phyloP scores from a whole-genome alignment of 2,329 filamentous ascomycete genomes.

The Ramularia endophylla region DNA sequence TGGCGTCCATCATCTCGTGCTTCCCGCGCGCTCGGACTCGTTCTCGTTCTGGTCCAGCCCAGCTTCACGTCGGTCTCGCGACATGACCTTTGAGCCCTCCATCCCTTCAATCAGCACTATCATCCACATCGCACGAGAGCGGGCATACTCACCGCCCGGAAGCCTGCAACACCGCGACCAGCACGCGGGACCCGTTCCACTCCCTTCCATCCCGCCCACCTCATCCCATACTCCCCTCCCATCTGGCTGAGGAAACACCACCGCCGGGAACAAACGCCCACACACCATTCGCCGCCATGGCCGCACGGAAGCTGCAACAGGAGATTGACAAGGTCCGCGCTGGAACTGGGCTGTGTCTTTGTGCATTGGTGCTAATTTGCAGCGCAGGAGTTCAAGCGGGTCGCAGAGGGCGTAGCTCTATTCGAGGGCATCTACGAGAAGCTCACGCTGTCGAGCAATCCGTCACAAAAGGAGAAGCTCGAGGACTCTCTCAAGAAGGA shows the following conservation, averaged over 20 bases:
- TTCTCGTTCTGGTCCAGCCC: too few species aligned
- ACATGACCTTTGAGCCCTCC: too few species aligned
- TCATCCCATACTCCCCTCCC: not conserved
- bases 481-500: constrained; percentile 98
- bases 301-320: constrained; percentile 91
- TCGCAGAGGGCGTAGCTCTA: constrained; percentile 81
- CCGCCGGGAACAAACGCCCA: constrained; percentile 9
- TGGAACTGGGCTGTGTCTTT: not conserved
- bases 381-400: constrained; percentile 73
- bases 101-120: too few species aligned
- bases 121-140: too few species aligned
- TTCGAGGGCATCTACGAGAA: constrained; percentile 98
- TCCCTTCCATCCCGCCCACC: not conserved
- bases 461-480: constrained; percentile 94
- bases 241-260: not conserved
- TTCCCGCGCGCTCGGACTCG: too few species aligned
- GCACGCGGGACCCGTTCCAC: constrained; percentile 1
- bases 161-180: constrained; percentile 3
- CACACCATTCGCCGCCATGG: constrained; percentile 57
- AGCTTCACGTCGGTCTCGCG: too few species aligned
- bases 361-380: constrained; percentile 15
- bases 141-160: not conserved
- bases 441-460: constrained; percentile 86
- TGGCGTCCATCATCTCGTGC: too few species aligned
- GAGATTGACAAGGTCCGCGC: constrained; percentile 83